Evolutionary conservation across 257 asterid genomes (phyloP).

Genomic region (Mitragyna speciosa): DNA sequence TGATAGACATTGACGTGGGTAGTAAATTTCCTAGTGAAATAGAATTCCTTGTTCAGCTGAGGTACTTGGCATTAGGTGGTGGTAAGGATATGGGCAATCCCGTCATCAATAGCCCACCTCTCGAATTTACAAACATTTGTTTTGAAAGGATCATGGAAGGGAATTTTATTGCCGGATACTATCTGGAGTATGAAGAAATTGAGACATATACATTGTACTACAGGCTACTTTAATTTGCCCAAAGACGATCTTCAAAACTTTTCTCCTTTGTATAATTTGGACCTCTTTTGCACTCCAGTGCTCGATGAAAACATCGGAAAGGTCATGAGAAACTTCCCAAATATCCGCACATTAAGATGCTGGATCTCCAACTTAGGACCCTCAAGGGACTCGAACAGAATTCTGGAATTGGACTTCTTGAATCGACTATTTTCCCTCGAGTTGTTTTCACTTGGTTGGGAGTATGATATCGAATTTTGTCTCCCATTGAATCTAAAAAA

Average conservation of each 20-base stretch:
- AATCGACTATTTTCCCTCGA: neutral
- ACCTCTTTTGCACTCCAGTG: neutral
- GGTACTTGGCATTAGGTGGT: neutral
- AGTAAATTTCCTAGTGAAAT: neutral
- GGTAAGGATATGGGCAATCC: neutral
- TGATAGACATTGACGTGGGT: neutral
- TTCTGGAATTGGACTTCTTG: neutral
- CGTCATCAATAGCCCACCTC: neutral
- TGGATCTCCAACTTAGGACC: too few relatives aligned
- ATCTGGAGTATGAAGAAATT: neutral
- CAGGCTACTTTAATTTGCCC: neutral
- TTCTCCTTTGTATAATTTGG: neutral
- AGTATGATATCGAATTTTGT: neutral
- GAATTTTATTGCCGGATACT: neutral
- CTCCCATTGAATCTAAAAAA: neutral
- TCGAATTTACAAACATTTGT: neutral
- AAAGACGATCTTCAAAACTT: neutral
- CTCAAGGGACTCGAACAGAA: neutral
- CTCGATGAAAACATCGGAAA: too few relatives aligned
- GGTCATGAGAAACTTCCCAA: neutral
- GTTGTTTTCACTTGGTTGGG: neutral
- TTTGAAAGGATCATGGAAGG: neutral
- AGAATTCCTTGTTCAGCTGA: conserved; percentile 6
- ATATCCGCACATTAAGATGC: neutral
- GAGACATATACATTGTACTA: neutral